phyloP scores from a whole-genome alignment of 495 filamentous ascomycete species.

The Tuber umbilicatum region DNA sequence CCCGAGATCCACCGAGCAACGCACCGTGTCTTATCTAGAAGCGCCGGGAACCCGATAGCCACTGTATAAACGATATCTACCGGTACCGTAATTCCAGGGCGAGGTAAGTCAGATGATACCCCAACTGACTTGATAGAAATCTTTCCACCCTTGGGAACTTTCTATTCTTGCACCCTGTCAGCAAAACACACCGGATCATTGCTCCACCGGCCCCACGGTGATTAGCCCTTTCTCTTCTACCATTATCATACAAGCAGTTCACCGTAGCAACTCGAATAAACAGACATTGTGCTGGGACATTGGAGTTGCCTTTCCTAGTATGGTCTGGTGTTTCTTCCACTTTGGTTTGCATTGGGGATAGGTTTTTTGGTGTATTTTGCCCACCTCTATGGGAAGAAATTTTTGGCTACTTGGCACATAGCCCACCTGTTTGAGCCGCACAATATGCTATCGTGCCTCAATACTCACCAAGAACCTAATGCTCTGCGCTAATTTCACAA shows the following conservation, averaged over 20 bases:
- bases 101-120: background rate
- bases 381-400: background rate
- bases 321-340: background rate
- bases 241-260: background rate
- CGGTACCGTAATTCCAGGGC: background rate
- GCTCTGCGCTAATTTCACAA: background rate
- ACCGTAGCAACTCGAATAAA: background rate
- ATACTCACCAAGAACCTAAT: background rate
- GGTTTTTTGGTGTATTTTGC: background rate
- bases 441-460: background rate
- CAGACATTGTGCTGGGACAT: background rate
- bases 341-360: background rate
- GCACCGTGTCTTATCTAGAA: background rate
- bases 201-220: background rate
- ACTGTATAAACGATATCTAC: background rate
- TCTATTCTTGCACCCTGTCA: background rate
- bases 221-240: background rate
- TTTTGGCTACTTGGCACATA: background rate
- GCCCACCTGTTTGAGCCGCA: background rate
- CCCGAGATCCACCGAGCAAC: background rate
- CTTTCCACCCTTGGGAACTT: background rate
- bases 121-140: background rate
- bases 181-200: background rate
- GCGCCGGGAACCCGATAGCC: background rate
- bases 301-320: background rate